Percentiles rank a stretch among this genome's conserved stretches.
Conservation (phyloP, 1,139 yeast species). For the Pichia inconspicua region DNA sequence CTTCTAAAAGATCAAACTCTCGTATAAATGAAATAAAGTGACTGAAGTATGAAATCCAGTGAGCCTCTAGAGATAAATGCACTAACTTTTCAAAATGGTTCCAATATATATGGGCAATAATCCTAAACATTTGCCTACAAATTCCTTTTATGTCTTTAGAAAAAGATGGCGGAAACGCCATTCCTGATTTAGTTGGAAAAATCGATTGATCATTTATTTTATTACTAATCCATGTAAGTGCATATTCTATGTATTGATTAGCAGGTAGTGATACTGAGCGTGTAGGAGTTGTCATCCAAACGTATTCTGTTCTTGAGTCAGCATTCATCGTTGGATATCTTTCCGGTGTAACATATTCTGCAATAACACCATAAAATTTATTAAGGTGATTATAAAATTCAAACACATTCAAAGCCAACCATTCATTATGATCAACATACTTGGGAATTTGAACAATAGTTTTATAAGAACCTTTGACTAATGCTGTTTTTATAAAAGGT, state of each 20-base stretch:
- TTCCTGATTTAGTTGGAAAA: constrained; percentile 91
- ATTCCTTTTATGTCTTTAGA: constrained; percentile 78
- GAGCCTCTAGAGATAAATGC: constrained; percentile 88
- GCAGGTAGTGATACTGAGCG: constrained; percentile 88
- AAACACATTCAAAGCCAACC: constrained; percentile 90
- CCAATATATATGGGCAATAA: constrained; percentile 93
- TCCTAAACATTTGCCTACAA: constrained; percentile 84
- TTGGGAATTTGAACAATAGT: constrained; percentile 93
- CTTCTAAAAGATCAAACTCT: constrained; percentile 75
- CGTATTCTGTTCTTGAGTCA: constrained; percentile 82
- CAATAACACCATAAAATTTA: constrained; percentile 79
- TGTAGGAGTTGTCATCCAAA: constrained; percentile 78
- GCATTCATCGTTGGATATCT: constrained; percentile 93
- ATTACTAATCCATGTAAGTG: constrained; percentile 80
- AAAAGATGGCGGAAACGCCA: constrained; percentile 86
- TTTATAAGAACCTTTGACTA: constrained; percentile 95
- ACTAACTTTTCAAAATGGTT: constrained; percentile 90
- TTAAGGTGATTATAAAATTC: constrained; percentile 82
- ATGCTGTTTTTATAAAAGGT: constrained; percentile 88
- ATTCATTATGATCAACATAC: constrained; percentile 88
- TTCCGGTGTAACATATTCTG: constrained; percentile 85
- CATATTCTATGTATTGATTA: constrained; percentile 84
- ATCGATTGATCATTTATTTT: constrained; percentile 83
- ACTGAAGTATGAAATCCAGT: constrained; percentile 97
- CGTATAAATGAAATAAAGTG: constrained; percentile 83